phyloP scores from a whole-genome alignment of 2,329 filamentous ascomycete genomes.

The Exserohilum turcica region DNA sequence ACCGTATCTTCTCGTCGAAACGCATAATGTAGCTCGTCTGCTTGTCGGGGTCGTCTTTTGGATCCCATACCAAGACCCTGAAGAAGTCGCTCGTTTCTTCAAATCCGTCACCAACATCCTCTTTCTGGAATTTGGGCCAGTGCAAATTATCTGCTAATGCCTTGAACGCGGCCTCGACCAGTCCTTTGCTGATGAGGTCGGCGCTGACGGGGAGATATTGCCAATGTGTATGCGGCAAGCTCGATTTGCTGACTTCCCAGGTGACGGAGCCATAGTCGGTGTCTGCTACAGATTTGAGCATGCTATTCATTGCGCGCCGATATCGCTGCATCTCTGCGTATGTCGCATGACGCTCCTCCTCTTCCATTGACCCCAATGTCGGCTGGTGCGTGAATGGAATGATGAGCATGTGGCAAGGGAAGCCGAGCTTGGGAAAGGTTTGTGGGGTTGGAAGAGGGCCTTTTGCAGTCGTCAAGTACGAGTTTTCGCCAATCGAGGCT shows the following conservation, averaged over 20 bases:
- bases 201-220: constrained; percentile 81
- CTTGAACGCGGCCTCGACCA: constrained; percentile 87
- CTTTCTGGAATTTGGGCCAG: constrained; percentile 59
- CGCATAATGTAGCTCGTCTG: constrained; percentile 76
- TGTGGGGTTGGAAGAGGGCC: constrained; percentile 76
- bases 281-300: constrained; percentile 63
- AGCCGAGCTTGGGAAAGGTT: constrained; percentile 74
- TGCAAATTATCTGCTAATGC: constrained; percentile 80
- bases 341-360: constrained; percentile 63
- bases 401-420: constrained; percentile 87
- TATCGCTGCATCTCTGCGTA: constrained; percentile 84
- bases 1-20: constrained; percentile 72
- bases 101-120: constrained; percentile 50
- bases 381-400: constrained; percentile 84
- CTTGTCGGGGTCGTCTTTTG: constrained; percentile 58
- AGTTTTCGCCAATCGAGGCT: constrained; percentile 82
- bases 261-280: constrained; percentile 78
- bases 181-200: constrained; percentile 69
- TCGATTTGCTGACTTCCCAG: constrained; percentile 85
- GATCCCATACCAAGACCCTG: constrained; percentile 77
- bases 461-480: constrained; percentile 90
- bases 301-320: constrained; percentile 74
- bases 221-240: constrained; percentile 90
- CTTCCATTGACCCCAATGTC: constrained; percentile 70
- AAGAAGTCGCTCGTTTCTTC: constrained; percentile 68